These are phyloP conservation scores for Teunomyces barrocoloradensis DNA, from an alignment of 805 yeast species.

Conservation along the genomic window DNA sequence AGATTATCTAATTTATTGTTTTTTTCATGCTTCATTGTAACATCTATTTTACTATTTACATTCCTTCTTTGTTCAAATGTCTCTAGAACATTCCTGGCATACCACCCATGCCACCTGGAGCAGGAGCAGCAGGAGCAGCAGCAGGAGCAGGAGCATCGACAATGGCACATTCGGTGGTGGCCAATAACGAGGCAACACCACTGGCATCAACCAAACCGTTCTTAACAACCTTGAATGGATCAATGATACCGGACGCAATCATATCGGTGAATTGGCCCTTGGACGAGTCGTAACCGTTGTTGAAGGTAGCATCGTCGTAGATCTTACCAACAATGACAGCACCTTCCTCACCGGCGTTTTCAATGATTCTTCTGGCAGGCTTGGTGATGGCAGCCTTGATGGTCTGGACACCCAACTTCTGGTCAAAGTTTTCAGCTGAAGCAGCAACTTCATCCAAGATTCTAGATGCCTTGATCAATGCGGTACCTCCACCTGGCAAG, in stretches of 20 bases:
- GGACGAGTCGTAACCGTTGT: constrained; percentile 87
- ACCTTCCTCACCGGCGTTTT: constrained; percentile 97
- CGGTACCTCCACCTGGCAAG: constrained; percentile 99
- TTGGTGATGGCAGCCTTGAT: constrained; percentile 89
- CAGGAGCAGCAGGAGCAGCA: constrained; percentile 52
- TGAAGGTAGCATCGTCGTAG: constrained; percentile 65
- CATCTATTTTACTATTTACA: constrained; percentile 4
- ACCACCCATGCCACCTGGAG: constrained; percentile 68
- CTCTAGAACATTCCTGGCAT: constrained; percentile 38
- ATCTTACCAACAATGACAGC: constrained; percentile 94
- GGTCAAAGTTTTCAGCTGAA: constrained; percentile 80
- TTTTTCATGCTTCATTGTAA: background rate
- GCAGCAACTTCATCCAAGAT: constrained; percentile 67
- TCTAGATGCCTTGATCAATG: constrained; percentile 86
- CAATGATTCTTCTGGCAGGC: constrained; percentile 94
- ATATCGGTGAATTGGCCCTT: constrained; percentile 93
- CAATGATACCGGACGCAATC: constrained; percentile 96
- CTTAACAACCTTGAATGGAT: constrained; percentile 97
- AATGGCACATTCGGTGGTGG: constrained; percentile 98
- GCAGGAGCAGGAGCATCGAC: constrained; percentile 90
- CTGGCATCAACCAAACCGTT: constrained; percentile 94
- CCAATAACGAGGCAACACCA: constrained; percentile 95
- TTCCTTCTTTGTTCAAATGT: background rate
- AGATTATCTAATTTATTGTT: too few species aligned
- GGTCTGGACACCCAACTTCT: constrained; percentile 91